Conservation (phyloP, 768 basidiomycete species). For the Tulasnella sp. region DNA sequence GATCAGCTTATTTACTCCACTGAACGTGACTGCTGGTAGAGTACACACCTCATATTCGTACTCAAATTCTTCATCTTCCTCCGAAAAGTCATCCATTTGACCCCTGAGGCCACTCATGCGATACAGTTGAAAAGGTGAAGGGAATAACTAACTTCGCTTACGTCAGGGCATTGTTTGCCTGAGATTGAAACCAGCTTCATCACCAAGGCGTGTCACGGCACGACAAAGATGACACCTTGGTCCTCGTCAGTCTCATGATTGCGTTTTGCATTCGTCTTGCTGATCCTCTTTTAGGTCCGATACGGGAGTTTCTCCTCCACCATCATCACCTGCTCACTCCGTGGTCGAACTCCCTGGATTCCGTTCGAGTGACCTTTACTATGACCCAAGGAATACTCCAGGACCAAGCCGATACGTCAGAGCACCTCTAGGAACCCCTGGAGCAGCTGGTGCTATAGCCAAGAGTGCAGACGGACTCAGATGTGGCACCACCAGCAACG, state of each 20-base stretch:
- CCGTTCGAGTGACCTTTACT: slow-evolving; percentile 2
- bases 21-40: background rate
- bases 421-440: background rate
- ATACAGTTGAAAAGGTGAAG: too few species aligned
- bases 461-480: background rate
- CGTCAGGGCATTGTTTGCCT: too few species aligned
- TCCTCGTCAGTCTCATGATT: too few species aligned
- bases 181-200: background rate
- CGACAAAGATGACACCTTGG: too few species aligned
- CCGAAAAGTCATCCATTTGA: slow-evolving; percentile 4
- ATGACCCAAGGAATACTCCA: slow-evolving; percentile 12
- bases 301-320: background rate
- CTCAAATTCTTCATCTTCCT: slow-evolving; percentile 13
- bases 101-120: too few species aligned
- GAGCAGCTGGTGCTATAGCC: slow-evolving; percentile 1
- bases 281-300: slow-evolving; percentile 1
- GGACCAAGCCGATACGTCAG: slow-evolving; percentile 15
- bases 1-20: background rate
- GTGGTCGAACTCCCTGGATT: background rate
- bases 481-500: slow-evolving; percentile 15
- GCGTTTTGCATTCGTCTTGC: too few species aligned
- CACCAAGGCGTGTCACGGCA: too few species aligned
- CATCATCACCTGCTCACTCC: background rate
- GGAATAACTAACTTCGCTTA: too few species aligned
- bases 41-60: slow-evolving; percentile 16